Evolutionary conservation across 2,329 filamentous ascomycete genomes (phyloP).

Genomic region (Aureobasidium zeae): DNA sequence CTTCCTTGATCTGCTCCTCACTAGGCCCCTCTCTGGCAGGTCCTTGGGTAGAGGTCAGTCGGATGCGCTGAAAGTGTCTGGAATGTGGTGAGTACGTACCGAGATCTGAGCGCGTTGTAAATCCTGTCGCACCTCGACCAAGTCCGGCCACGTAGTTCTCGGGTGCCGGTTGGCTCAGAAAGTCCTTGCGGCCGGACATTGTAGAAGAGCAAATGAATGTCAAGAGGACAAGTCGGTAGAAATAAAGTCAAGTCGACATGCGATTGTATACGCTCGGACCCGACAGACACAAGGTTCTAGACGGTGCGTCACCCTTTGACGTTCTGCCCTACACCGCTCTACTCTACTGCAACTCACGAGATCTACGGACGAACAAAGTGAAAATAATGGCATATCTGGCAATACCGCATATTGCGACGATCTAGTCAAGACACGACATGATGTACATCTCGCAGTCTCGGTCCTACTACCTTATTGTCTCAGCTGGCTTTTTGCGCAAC

Average conservation of each 20-base stretch:
- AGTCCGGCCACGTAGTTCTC: slow-evolving; percentile 77
- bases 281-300: too few species aligned
- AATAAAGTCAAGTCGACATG: not conserved
- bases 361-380: too few species aligned
- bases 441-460: too few species aligned
- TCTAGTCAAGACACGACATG: too few species aligned
- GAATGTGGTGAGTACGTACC: slow-evolving; percentile 3
- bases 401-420: too few species aligned
- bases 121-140: slow-evolving; percentile 93
- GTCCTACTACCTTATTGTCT: too few species aligned
- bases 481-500: too few species aligned
- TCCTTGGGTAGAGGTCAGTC: slow-evolving; percentile 37
- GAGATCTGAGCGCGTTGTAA: slow-evolving; percentile 93
- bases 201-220: not conserved
- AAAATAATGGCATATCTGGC: too few species aligned
- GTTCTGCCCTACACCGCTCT: too few species aligned
- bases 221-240: not conserved
- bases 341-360: too few species aligned
- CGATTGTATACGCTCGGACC: slow-evolving; percentile 9
- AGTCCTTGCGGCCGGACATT: slow-evolving; percentile 67
- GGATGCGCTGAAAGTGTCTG: not conserved
- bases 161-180: slow-evolving; percentile 67
- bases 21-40: slow-evolving; percentile 91
- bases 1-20: slow-evolving; percentile 97
- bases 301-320: too few species aligned